Evolutionary conservation across 2,329 filamentous ascomycete species (phyloP).

Genomic region (Colletotrichum higginsianum): DNA sequence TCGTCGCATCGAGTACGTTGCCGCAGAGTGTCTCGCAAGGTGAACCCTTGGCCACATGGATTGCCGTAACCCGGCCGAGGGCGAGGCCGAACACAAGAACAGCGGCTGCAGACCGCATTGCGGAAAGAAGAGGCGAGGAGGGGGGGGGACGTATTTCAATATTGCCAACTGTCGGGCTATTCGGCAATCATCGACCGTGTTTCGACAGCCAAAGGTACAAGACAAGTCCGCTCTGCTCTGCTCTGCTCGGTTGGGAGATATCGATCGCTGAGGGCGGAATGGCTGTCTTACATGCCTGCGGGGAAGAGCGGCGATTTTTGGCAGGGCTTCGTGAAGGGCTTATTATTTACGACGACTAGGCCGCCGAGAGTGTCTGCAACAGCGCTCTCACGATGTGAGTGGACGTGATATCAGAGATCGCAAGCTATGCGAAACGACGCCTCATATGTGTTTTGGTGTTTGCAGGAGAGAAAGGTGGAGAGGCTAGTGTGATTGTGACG

Average conservation of each 20-base stretch:
- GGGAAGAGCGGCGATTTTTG: not conserved
- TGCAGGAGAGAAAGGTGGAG: conserved; percentile 15
- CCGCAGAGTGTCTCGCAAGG: conserved; percentile 67
- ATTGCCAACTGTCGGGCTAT: not conserved
- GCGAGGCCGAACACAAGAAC: conserved; percentile 44
- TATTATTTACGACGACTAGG: not conserved
- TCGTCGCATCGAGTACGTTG: conserved; percentile 65
- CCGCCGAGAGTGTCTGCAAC: not conserved
- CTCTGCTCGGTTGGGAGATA: no score
- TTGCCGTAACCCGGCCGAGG: conserved; percentile 46
- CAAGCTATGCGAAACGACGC: conserved; percentile 23
- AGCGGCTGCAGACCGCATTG: conserved; percentile 39
- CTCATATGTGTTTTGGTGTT: conserved; percentile 40
- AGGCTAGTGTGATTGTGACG: conserved; percentile 32
- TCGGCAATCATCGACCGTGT: not conserved
- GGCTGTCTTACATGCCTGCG: conserved; percentile 34
- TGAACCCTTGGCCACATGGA: conserved; percentile 64
- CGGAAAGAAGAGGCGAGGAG: not conserved
- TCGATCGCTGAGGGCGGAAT: not conserved
- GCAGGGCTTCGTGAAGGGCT: not conserved
- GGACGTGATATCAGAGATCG: not conserved
- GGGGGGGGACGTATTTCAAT: not conserved
- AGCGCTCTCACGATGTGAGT: conserved; percentile 20
- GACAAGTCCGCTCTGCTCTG: not conserved
- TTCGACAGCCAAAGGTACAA: not conserved